Conservation (phyloP, 306 rosid genomes). For the Hippophae rhamnoides region DNA sequence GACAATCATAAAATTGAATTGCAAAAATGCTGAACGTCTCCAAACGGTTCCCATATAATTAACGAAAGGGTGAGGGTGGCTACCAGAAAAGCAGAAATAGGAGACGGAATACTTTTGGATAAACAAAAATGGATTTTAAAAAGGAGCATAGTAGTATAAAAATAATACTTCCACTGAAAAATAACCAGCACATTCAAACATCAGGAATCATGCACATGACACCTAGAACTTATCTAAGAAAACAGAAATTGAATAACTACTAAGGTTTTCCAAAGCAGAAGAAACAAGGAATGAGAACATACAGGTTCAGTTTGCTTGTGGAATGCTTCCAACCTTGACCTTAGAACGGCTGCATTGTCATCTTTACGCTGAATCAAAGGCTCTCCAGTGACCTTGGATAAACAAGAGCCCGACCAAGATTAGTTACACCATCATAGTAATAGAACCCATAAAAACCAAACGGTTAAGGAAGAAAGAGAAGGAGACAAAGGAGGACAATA, state of each 20-base stretch:
- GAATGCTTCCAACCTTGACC: slow-evolving; percentile 77
- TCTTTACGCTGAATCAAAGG: slow-evolving; percentile 96
- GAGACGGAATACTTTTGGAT: no score
- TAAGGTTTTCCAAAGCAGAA: not conserved
- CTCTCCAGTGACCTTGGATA: slow-evolving; percentile 65
- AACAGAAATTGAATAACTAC: not conserved
- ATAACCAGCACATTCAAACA: no score
- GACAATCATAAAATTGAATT: slow-evolving; percentile 15
- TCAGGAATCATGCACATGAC: not conserved
- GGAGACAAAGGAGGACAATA: not conserved
- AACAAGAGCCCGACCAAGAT: slow-evolving; percentile 10
- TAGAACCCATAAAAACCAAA: no score
- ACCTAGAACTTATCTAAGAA: no score
- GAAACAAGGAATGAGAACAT: slow-evolving; percentile 11
- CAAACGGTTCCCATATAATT: no score
- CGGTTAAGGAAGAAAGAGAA: no score
- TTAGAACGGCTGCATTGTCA: slow-evolving; percentile 85
- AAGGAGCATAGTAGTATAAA: no score
- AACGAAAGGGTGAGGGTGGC: no score
- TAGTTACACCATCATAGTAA: no score
- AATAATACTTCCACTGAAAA: no score
- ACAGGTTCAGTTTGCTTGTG: slow-evolving; percentile 96
- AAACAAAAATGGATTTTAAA: no score
- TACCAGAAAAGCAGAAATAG: no score
- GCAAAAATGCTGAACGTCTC: not conserved